Percentiles rank a stretch among this genome's conserved stretches.
Conservation (phyloP, 176 grass and related monocot genomes). For the Zoysia pacifica region DNA sequence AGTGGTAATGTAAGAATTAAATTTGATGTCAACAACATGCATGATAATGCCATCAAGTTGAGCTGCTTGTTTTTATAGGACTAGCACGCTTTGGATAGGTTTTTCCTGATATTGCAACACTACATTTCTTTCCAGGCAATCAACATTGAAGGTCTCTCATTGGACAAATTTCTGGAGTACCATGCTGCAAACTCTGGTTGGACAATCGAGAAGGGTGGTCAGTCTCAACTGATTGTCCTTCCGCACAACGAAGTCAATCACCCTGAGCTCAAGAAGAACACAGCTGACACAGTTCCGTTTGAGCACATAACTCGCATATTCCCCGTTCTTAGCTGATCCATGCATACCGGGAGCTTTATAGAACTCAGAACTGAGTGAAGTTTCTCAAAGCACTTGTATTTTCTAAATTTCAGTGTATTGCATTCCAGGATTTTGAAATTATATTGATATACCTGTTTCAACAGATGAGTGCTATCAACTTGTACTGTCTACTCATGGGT, state of each 20-base stretch:
- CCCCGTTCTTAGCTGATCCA: slow-evolving; percentile 76
- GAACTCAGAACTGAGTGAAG: slow-evolving; percentile 33
- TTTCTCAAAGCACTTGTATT: slow-evolving; percentile 23
- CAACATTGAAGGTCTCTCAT: slow-evolving; percentile 84
- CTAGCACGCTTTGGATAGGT: not conserved
- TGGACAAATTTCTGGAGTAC: slow-evolving; percentile 94
- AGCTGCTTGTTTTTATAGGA: not conserved
- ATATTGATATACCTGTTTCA: slow-evolving; percentile 13
- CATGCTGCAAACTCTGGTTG: slow-evolving; percentile 80
- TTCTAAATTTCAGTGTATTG: not conserved
- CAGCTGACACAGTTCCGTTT: slow-evolving; percentile 65
- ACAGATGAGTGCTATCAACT: not conserved
- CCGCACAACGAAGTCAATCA: slow-evolving; percentile 83
- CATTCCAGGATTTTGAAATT: not conserved
- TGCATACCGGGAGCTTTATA: slow-evolving; percentile 7
- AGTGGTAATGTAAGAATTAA: not conserved
- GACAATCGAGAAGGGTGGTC: slow-evolving; percentile 68
- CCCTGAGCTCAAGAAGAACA: slow-evolving; percentile 93
- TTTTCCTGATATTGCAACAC: slow-evolving; percentile 8
- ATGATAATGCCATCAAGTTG: not conserved
- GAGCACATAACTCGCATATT: slow-evolving; percentile 93
- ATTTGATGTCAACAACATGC: not conserved
- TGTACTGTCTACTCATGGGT: not conserved
- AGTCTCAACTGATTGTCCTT: slow-evolving; percentile 74
- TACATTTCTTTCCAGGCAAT: slow-evolving; percentile 59